Conservation (phyloP, 768 basidiomycete genomes). For the Lactifluus pinguis region DNA sequence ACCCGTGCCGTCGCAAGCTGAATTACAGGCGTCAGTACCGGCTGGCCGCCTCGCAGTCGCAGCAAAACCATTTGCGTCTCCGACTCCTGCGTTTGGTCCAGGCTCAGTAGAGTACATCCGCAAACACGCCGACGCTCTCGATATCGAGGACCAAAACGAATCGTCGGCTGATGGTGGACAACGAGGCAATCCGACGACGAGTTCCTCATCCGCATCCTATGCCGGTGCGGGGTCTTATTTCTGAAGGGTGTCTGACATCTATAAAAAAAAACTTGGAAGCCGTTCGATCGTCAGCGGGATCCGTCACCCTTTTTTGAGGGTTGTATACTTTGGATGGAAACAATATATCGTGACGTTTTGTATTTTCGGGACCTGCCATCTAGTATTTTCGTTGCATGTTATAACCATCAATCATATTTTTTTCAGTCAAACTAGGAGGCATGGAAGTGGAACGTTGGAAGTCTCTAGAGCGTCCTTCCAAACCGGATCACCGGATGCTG, state of each 20-base stretch:
- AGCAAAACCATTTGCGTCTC: slow-evolving; percentile 52
- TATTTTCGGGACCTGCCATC: too few relatives aligned
- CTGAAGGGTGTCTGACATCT: not conserved
- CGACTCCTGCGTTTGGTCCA: slow-evolving; percentile 70
- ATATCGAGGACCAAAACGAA: slow-evolving; percentile 24
- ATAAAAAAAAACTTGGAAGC: too few relatives aligned
- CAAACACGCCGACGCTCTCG: slow-evolving; percentile 36
- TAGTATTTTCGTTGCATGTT: too few relatives aligned
- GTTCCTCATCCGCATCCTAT: not conserved
- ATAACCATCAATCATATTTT: too few relatives aligned
- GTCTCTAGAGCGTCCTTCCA: too few relatives aligned
- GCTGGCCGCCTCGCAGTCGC: slow-evolving; percentile 69
- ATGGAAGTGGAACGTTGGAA: too few relatives aligned
- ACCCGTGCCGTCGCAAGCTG: slow-evolving; percentile 62
- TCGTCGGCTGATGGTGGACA: not conserved
- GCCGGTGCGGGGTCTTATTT: slow-evolving; percentile 19
- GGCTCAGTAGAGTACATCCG: slow-evolving; percentile 47
- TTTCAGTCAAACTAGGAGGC: too few relatives aligned
- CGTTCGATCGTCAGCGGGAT: too few relatives aligned
- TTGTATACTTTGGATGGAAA: too few relatives aligned
- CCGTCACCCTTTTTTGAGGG: too few relatives aligned
- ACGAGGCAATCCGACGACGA: not conserved
- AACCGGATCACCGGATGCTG: too few relatives aligned
- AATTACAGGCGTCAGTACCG: slow-evolving; percentile 74
- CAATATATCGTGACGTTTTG: too few relatives aligned